Percentiles rank a stretch among this genome's conserved stretches.
These are phyloP conservation scores for Aspergillus eucalypticola DNA, from an alignment of 2,329 filamentous ascomycete genomes.

Conservation along the genomic window DNA sequence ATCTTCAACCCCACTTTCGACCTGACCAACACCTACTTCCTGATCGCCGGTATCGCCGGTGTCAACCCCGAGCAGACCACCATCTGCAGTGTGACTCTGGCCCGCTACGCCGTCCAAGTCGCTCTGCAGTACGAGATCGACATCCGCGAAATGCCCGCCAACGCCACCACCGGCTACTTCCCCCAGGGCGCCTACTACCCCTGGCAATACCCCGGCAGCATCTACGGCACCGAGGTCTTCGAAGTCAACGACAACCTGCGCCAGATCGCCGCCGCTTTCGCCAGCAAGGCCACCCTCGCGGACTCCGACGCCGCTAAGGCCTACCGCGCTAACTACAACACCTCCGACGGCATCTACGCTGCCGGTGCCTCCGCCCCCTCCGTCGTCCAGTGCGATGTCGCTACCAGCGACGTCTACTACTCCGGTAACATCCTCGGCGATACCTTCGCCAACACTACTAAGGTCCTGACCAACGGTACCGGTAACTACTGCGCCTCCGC, in stretches of 20 bases:
- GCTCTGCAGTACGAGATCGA: conserved; percentile 77
- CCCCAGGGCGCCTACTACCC: conserved; percentile 61
- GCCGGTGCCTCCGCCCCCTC: conserved; percentile 51
- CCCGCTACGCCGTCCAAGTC: conserved; percentile 70
- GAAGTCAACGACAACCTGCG: conserved; percentile 64
- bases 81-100: conserved; percentile 66
- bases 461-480: conserved; percentile 66
- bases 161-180: conserved; percentile 69
- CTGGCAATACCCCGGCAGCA: conserved; percentile 56
- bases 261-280: conserved; percentile 54
- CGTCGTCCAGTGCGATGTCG: conserved; percentile 65
- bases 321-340: conserved; percentile 58
- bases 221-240: conserved; percentile 71
- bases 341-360: conserved; percentile 35
- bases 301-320: conserved; percentile 52
- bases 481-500: conserved; percentile 70
- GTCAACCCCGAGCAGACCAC: conserved; percentile 69
- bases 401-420: conserved; percentile 73
- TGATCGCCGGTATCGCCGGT: conserved; percentile 73
- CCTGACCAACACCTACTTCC: conserved; percentile 67
- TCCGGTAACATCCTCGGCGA: conserved; percentile 61
- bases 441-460: conserved; percentile 66
- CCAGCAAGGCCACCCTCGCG: conserved; percentile 53
- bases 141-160: conserved; percentile 64
- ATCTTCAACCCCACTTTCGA: conserved; percentile 64